Evolutionary conservation across 257 asterid genomes (phyloP).

Genomic region (Fraxinus anomala): DNA sequence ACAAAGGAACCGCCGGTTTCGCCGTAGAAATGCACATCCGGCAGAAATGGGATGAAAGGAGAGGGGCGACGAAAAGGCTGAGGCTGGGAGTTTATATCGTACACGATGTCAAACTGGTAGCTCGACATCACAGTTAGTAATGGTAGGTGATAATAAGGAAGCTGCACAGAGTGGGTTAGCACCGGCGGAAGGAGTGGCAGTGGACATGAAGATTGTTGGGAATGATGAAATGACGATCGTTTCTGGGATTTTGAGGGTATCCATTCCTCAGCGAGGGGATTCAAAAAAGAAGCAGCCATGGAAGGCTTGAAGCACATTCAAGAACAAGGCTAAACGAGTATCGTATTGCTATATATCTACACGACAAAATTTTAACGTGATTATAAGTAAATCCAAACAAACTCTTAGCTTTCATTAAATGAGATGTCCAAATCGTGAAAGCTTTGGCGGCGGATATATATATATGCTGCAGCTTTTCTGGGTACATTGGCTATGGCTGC

Average conservation of each 20-base stretch:
- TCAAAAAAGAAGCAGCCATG: background rate
- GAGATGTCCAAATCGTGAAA: too few species aligned
- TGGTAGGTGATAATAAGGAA: background rate
- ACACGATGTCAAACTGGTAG: background rate
- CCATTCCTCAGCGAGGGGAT: conserved; percentile 32
- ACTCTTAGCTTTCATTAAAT: too few species aligned
- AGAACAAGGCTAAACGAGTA: too few species aligned
- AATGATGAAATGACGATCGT: background rate
- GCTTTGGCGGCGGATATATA: too few species aligned
- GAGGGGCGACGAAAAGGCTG: background rate
- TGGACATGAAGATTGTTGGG: background rate
- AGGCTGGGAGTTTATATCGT: background rate
- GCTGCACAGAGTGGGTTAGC: background rate
- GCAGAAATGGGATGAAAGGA: background rate
- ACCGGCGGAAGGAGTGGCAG: background rate
- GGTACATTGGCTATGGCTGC: too few species aligned
- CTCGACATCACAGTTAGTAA: background rate
- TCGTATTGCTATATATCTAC: too few species aligned
- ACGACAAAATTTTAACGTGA: too few species aligned
- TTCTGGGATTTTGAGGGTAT: background rate
- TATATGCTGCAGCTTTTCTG: too few species aligned
- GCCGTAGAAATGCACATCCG: background rate
- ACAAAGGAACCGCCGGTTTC: background rate
- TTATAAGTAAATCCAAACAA: too few species aligned
- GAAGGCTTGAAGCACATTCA: background rate